A percentile compares a stretch with the other conserved stretches of the same genome.
Conservation (phyloP, 345 rosid species). For the Corymbia maculata region DNA sequence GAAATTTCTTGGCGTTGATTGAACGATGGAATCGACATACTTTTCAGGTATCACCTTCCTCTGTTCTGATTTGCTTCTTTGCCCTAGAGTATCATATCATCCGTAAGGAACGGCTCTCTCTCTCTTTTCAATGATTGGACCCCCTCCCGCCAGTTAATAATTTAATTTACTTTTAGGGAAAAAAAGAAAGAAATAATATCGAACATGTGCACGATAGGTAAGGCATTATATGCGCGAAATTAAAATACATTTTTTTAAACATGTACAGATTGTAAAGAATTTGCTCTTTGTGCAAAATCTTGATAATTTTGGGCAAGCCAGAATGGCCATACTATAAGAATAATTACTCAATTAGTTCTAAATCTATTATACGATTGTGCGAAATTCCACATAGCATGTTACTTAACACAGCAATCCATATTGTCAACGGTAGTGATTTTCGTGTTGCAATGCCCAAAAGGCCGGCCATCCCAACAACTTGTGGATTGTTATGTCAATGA, state of each 20-base stretch:
- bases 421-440: background rate
- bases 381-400: no score
- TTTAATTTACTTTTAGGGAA: background rate
- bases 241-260: background rate
- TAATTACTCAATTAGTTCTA: background rate
- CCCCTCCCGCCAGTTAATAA: background rate
- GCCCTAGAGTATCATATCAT: background rate
- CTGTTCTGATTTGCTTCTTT: background rate
- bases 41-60: background rate
- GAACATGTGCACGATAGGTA: background rate
- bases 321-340: background rate
- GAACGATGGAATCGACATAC: background rate
- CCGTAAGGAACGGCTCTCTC: background rate
- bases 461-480: no score
- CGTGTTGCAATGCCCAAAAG: no score
- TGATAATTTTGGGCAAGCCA: background rate
- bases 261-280: background rate
- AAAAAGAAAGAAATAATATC: background rate
- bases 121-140: background rate
- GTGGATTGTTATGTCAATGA: background rate
- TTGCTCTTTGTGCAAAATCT: background rate
- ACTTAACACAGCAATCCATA: no score
- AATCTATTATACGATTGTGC: background rate
- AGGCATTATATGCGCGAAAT: background rate
- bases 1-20: background rate